phyloP scores from a whole-genome alignment of 1,139 yeast species.

The Candida sp. region DNA sequence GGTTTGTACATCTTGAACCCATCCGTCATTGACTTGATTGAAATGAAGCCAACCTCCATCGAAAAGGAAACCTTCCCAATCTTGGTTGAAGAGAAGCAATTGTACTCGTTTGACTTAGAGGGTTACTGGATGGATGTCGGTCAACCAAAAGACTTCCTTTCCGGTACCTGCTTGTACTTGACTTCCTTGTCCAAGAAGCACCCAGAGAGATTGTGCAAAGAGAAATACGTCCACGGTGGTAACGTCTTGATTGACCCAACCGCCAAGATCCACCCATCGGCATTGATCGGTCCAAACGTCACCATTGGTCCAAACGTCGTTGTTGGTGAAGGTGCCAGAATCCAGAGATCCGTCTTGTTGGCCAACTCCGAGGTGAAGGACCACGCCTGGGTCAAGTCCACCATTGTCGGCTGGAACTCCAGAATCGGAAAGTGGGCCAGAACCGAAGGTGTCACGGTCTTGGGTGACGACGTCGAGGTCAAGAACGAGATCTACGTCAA shows the following conservation, averaged over 20 bases:
- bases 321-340: slow-evolving; percentile 99
- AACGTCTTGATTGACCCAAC: slow-evolving; percentile 95
- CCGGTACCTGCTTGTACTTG: slow-evolving; percentile 95
- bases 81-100: slow-evolving; percentile 85
- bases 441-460: slow-evolving; percentile 96
- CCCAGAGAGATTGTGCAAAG: slow-evolving; percentile 71
- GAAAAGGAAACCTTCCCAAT: slow-evolving; percentile 99
- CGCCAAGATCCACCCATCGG: slow-evolving; percentile 91
- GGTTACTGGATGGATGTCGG: slow-evolving; percentile 99
- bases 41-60: slow-evolving; percentile 97
- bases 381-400: slow-evolving; percentile 97
- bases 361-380: slow-evolving; percentile 93
- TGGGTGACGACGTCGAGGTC: slow-evolving; percentile 99
- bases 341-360: slow-evolving; percentile 93
- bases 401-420: slow-evolving; percentile 99
- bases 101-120: slow-evolving; percentile 96
- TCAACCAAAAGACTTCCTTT: slow-evolving; percentile 99
- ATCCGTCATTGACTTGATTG: slow-evolving; percentile 93
- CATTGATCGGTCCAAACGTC: slow-evolving; percentile 98
- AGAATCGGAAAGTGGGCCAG: slow-evolving; percentile 99
- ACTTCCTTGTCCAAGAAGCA: slow-evolving; percentile 82
- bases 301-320: slow-evolving; percentile 97
- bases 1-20: slow-evolving; percentile 98
- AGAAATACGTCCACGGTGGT: slow-evolving; percentile 84
- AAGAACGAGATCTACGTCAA: slow-evolving; percentile 98